Evolutionary conservation across 164 flowering plant species (phyloP).

Genomic region (Sedum album): DNA sequence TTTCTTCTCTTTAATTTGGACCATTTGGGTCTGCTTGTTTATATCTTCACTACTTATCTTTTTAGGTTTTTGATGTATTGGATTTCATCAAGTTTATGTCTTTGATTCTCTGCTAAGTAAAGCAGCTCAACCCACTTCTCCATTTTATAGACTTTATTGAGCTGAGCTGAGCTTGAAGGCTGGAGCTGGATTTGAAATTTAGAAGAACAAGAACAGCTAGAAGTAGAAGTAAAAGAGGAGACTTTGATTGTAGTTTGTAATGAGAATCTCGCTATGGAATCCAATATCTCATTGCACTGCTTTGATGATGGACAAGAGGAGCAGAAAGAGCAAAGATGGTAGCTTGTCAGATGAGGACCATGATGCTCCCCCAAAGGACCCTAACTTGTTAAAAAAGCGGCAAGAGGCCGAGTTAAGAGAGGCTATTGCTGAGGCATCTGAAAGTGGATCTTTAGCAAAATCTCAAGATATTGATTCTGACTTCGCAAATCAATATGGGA

Average conservation of each 20-base stretch:
- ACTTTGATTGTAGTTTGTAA: conserved; percentile 15
- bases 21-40: not conserved
- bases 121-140: too few relatives aligned
- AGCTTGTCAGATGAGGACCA: too few relatives aligned
- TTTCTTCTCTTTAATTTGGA: not conserved
- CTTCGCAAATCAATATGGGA: conserved; percentile 16
- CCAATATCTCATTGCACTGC: conserved; percentile 88
- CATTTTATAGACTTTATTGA: too few relatives aligned
- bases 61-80: not conserved
- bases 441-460: too few relatives aligned
- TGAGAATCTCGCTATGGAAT: conserved; percentile 81
- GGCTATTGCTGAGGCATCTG: too few relatives aligned
- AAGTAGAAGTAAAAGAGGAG: not conserved
- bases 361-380: too few relatives aligned
- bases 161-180: not conserved
- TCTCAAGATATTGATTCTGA: too few relatives aligned
- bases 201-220: not conserved
- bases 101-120: conserved; percentile 3
- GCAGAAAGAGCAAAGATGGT: conserved; percentile 25
- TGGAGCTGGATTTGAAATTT: too few relatives aligned
- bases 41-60: too few relatives aligned
- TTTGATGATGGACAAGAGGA: conserved; percentile 60
- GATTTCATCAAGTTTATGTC: not conserved
- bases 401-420: too few relatives aligned
- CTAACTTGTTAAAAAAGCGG: too few relatives aligned